Conservation (phyloP, 2,329 filamentous ascomycete genomes). For the Alternaria brassicicola region DNA sequence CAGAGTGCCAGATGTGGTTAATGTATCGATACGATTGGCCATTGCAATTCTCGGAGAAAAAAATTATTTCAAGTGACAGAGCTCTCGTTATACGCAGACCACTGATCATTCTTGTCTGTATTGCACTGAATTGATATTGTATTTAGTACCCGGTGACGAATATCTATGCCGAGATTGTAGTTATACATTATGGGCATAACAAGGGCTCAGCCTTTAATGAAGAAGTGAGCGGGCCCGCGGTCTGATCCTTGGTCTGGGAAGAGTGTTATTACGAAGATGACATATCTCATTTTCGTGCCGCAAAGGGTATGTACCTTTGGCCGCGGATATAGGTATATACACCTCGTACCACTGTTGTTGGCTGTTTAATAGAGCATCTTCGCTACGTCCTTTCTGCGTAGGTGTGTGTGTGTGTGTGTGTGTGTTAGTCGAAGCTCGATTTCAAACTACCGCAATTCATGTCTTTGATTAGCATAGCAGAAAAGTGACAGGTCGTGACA, state of each 20-base stretch:
- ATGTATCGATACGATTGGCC: not conserved
- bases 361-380: not conserved
- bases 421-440: not conserved
- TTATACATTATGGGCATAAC: accelerated
- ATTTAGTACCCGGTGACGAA: not conserved
- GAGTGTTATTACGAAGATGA: not conserved
- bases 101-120: too few species aligned
- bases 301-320: not conserved
- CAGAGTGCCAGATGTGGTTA: not conserved
- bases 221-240: not conserved
- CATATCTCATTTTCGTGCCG: not conserved
- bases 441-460: not conserved
- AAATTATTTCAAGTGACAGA: not conserved
- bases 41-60: not conserved
- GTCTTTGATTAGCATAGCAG: not conserved
- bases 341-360: not conserved
- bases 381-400: not conserved
- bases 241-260: not conserved
- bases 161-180: not conserved
- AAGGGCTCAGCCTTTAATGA: too few species aligned
- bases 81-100: not conserved
- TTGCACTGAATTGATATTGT: not conserved
- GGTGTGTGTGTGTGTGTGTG: too few species aligned
- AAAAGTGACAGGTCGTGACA: not conserved
- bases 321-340: not conserved